Conservation (phyloP, 768 basidiomycete genomes). For the Goffeauzyma gilvescens region DNA sequence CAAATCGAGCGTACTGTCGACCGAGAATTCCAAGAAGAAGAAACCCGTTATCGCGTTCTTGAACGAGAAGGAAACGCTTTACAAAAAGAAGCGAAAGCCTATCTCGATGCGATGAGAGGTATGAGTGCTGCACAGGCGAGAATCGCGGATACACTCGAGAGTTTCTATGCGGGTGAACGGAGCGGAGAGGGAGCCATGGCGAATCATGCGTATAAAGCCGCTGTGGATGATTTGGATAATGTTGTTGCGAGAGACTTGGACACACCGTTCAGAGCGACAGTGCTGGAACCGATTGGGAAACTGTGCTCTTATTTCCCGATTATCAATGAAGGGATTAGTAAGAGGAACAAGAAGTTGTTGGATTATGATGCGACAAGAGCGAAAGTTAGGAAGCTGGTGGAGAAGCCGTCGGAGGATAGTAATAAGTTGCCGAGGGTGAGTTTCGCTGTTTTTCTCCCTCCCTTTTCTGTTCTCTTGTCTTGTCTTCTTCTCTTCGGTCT, state of each 20-base stretch:
- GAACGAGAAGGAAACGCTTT: conserved; percentile 80
- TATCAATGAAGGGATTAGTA: conserved; percentile 79
- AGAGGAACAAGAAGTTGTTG: conserved; percentile 91
- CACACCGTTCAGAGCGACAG: conserved; percentile 77
- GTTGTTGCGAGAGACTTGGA: conserved; percentile 74
- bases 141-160: conserved; percentile 79
- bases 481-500: too few relatives aligned
- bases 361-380: conserved; percentile 89
- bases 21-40: conserved; percentile 79
- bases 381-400: conserved; percentile 67
- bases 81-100: conserved; percentile 88
- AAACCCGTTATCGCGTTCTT: conserved; percentile 57
- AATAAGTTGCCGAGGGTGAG: conserved; percentile 68
- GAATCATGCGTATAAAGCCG: conserved; percentile 83
- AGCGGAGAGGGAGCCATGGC: conserved; percentile 64
- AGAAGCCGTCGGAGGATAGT: conserved; percentile 84
- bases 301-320: conserved; percentile 88
- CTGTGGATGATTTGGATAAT: conserved; percentile 79
- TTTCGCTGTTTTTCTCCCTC: not conserved
- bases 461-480: too few relatives aligned
- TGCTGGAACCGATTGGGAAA: conserved; percentile 87
- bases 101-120: conserved; percentile 88
- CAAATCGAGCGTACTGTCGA: conserved; percentile 93
- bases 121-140: conserved; percentile 87
- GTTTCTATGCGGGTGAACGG: conserved; percentile 49